Evolutionary conservation across 345 rosid species (phyloP), one percentile per base, ranked within the genome.

Genomic region (Ceriops tagal): DNA sequence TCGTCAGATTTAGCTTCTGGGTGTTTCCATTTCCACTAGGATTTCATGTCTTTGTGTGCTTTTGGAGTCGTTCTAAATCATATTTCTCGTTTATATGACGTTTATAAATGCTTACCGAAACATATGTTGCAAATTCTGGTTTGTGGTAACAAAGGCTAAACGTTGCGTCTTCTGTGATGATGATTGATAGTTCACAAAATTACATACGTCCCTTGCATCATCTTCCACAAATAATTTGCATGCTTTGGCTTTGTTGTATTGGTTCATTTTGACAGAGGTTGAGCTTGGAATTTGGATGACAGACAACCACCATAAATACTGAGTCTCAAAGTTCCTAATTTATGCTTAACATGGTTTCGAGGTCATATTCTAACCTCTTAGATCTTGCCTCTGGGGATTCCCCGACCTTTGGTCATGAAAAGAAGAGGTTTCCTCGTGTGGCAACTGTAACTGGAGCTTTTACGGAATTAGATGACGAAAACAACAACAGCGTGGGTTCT

Each of bases 311-410:
- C 15, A 11, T 70, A 30, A 61, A 63, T 24, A 71, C 53, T 78
- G 70, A 27, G 30, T 27, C 22, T 53, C 22, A 34, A 68, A 73
- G 56, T 66, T 66, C 30, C 49, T 16, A 19, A 15, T 39, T 61
- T 21, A 49, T 35, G 65, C 72, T 61, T 46, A 24, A 51, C 19
- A 93, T 93, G 98, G 89, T 74, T 67, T 93, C 98, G 35, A 89
- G 92, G 83, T 93, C 98, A 43, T 91, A 89, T 68, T 93, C 97
- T 28, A 93, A 93, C 77, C 96, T 93, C 73, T 79, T 91, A 69
- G 98, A 91, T 70, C 97, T 93, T 80, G 84, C 90, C 73, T 89
- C 92, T 9, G 92, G 97, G 7, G 80, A 81, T 57, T 81, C 79
- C 65, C 88, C 82, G 22, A 71, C 78, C 56, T 86, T 88, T 59